Evolutionary conservation across 116 monocot genomes (phyloP).

Genomic region (Cymodocea nodosa): DNA sequence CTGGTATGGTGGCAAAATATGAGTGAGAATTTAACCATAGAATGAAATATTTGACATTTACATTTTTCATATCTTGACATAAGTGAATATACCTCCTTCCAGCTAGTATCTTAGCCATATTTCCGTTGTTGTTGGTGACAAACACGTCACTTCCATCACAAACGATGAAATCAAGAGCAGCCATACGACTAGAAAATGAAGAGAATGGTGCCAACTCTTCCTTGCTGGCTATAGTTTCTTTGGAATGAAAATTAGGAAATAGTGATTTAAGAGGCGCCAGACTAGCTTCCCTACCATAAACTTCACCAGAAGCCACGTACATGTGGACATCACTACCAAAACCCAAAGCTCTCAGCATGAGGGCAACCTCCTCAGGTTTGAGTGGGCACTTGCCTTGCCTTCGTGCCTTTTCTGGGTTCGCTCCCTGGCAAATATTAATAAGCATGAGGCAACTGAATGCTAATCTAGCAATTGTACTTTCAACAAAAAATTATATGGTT

Average conservation of each 20-base stretch:
- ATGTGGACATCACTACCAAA: slow-evolving; percentile 51
- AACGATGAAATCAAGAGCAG: slow-evolving; percentile 76
- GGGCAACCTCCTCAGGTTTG: slow-evolving; percentile 66
- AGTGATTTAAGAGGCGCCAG: slow-evolving; percentile 51
- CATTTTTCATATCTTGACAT: too few species aligned
- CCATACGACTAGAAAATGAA: slow-evolving; percentile 64
- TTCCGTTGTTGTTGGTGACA: slow-evolving; percentile 27
- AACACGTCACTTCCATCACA: slow-evolving; percentile 59
- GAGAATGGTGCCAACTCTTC: slow-evolving; percentile 46
- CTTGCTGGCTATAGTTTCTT: slow-evolving; percentile 57
- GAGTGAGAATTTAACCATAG: too few species aligned
- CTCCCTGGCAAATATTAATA: slow-evolving; percentile 17
- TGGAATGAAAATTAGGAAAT: slow-evolving; percentile 62
- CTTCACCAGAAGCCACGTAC: slow-evolving; percentile 74
- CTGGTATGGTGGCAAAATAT: slow-evolving; percentile 16
- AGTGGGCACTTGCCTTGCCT: slow-evolving; percentile 76
- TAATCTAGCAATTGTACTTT: neutral
- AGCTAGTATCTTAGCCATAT: slow-evolving; percentile 78
- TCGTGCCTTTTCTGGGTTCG: slow-evolving; percentile 55
- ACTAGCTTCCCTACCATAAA: slow-evolving; percentile 66
- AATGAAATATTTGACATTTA: too few species aligned
- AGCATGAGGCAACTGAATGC: too few species aligned
- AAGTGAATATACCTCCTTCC: slow-evolving; percentile 42
- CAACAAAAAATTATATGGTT: slow-evolving; percentile 1
- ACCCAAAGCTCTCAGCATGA: slow-evolving; percentile 59